Conservation (phyloP, 2,329 filamentous ascomycete species). For the Pyricularia pennisetigena region DNA sequence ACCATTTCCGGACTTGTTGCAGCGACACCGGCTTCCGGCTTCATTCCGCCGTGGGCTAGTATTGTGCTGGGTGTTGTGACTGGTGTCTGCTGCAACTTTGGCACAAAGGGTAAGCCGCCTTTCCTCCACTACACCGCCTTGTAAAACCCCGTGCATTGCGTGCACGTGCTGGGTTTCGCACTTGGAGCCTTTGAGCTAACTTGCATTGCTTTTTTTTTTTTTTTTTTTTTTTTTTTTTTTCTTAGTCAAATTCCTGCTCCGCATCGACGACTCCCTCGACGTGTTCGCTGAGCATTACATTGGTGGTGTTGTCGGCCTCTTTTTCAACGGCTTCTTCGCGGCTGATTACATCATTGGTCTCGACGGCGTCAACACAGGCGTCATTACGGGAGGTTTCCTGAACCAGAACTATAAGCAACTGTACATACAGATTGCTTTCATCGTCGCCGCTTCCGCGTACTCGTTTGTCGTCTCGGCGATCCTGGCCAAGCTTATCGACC, state of each 20-base stretch:
- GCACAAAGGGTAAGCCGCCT: constrained; percentile 37
- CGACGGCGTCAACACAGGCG: constrained; percentile 64
- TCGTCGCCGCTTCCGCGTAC: constrained; percentile 56
- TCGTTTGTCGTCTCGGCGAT: constrained; percentile 64
- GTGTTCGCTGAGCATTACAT: constrained; percentile 64
- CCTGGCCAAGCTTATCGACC: constrained; percentile 66
- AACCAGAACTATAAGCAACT: constrained; percentile 65
- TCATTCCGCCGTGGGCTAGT: constrained; percentile 58
- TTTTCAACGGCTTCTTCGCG: constrained; percentile 67
- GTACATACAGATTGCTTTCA: constrained; percentile 73
- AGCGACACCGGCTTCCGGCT: constrained; percentile 59
- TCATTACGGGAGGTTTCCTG: constrained; percentile 57
- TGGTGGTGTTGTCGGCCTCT: constrained; percentile 57
- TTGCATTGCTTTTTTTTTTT: neutral
- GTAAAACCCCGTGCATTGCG: neutral
- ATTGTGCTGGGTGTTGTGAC: constrained; percentile 56
- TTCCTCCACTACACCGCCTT: neutral
- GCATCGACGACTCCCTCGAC: constrained; percentile 62
- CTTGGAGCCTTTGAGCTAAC: neutral
- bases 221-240: neutral
- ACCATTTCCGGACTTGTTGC: constrained; percentile 62
- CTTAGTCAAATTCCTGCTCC: constrained; percentile 45
- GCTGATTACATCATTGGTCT: constrained; percentile 62
- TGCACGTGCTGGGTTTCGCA: neutral
- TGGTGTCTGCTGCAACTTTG: constrained; percentile 59